phyloP scores from a whole-genome alignment of 2,329 filamentous ascomycete genomes.

The Venturia nashicola region DNA sequence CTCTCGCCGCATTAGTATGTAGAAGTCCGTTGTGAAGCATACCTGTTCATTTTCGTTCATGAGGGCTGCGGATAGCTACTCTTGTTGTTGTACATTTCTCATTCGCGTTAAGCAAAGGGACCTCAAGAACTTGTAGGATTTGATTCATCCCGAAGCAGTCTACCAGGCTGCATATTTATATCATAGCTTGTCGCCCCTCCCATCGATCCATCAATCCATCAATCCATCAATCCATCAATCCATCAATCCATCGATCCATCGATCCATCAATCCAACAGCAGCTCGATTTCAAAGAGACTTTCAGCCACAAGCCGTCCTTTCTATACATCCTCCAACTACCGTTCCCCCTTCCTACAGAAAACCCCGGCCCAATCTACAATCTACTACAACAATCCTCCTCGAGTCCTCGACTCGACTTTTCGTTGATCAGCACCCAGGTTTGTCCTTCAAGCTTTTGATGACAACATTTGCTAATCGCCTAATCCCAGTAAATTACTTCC shows the following conservation, averaged over 20 bases:
- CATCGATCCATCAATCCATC: background rate
- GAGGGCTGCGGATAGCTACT: constrained; percentile 7
- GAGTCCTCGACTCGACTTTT: background rate
- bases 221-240: no score
- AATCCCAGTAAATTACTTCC: background rate
- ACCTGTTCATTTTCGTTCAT: background rate
- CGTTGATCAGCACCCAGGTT: background rate
- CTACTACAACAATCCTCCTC: background rate
- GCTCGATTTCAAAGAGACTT: background rate
- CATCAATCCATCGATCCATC: no score
- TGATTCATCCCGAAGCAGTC: background rate
- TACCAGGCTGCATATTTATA: background rate
- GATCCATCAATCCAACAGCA: background rate
- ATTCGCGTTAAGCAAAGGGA: constrained; percentile 2
- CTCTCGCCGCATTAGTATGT: background rate
- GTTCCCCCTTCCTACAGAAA: background rate
- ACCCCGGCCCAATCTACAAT: background rate
- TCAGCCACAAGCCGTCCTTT: background rate
- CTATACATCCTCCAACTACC: background rate
- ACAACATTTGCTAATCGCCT: background rate
- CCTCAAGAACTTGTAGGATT: no score
- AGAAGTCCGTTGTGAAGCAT: constrained; percentile 5
- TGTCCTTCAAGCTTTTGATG: background rate
- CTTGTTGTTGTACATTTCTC: constrained; percentile 1
- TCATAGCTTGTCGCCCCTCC: background rate